phyloP scores from a whole-genome alignment of 2,329 filamentous ascomycete genomes.

The Aspergillus candidus region DNA sequence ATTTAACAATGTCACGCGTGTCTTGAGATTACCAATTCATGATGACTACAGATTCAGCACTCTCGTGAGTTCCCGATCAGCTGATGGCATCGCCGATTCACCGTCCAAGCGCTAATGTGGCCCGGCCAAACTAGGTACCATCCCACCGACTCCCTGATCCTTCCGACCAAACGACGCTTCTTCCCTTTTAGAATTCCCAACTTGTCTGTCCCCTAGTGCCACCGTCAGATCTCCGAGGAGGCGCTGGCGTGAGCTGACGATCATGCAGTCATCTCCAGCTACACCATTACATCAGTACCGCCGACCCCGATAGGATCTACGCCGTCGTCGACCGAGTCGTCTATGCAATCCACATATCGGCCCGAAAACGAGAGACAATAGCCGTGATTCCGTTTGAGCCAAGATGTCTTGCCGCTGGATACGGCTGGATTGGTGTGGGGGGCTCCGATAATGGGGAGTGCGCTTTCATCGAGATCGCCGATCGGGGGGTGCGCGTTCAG shows the following conservation, averaged over 20 bases:
- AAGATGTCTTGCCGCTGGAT: slow-evolving; percentile 78
- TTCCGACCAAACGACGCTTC: slow-evolving; percentile 56
- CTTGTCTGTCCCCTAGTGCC: slow-evolving; percentile 47
- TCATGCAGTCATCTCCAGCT: slow-evolving; percentile 47
- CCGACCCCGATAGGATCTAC: slow-evolving; percentile 71
- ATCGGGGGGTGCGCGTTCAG: slow-evolving; percentile 31
- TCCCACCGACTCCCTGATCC: slow-evolving; percentile 61
- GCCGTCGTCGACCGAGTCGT: slow-evolving; percentile 75
- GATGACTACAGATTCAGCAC: slow-evolving; percentile 39
- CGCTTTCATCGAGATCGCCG: slow-evolving; percentile 62
- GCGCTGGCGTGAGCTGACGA: slow-evolving; percentile 10
- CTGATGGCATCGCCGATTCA: not conserved
- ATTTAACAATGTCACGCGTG: slow-evolving; percentile 29
- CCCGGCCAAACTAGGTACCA: slow-evolving; percentile 46
- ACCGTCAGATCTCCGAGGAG: not conserved
- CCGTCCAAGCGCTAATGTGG: slow-evolving; percentile 7
- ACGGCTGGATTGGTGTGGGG: slow-evolving; percentile 86
- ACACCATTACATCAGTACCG: slow-evolving; percentile 79
- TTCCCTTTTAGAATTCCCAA: slow-evolving; percentile 62
- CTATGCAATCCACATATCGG: slow-evolving; percentile 62
- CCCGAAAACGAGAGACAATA: slow-evolving; percentile 65
- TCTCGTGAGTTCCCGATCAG: slow-evolving; percentile 26
- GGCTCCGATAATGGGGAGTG: slow-evolving; percentile 81
- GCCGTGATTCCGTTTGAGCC: slow-evolving; percentile 65
- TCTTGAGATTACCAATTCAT: slow-evolving; percentile 22